Evolutionary conservation across 2,329 filamentous ascomycete genomes (phyloP).

Genomic region (Fusarium burgessii): DNA sequence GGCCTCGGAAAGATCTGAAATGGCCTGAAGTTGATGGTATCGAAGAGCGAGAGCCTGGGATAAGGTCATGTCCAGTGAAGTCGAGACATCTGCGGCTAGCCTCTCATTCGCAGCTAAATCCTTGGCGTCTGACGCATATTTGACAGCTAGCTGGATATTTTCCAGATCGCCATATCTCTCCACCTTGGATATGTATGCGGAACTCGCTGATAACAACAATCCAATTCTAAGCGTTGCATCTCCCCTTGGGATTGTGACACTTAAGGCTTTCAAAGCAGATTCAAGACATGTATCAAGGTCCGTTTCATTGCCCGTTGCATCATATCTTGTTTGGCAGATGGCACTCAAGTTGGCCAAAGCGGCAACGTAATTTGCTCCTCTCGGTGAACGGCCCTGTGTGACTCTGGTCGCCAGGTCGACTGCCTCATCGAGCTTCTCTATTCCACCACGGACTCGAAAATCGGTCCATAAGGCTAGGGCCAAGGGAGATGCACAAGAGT

Average conservation of each 20-base stretch:
- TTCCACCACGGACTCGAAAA: background rate
- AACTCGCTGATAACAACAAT: background rate
- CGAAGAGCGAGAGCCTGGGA: background rate
- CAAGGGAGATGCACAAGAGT: rapidly evolving
- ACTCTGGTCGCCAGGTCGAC: rapidly evolving
- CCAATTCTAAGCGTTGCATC: rapidly evolving
- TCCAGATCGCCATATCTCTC: background rate
- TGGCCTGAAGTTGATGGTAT: background rate
- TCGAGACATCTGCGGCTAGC: background rate
- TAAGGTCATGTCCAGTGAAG: background rate
- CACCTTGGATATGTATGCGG: background rate
- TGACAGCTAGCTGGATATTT: background rate
- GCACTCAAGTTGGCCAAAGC: rapidly evolving
- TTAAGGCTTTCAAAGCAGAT: rapidly evolving
- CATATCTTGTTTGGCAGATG: background rate
- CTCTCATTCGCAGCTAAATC: background rate
- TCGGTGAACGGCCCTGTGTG: rapidly evolving
- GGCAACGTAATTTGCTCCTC: background rate
- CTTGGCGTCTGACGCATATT: background rate
- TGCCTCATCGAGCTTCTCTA: background rate
- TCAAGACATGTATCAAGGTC: background rate
- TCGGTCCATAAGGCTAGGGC: background rate
- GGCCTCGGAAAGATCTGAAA: background rate
- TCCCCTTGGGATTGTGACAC: rapidly evolving
- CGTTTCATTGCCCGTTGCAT: background rate